Base-by-base conservation (phyloP, 2,329 filamentous ascomycete genomes). In the Colletotrichum spinosum region DNA sequence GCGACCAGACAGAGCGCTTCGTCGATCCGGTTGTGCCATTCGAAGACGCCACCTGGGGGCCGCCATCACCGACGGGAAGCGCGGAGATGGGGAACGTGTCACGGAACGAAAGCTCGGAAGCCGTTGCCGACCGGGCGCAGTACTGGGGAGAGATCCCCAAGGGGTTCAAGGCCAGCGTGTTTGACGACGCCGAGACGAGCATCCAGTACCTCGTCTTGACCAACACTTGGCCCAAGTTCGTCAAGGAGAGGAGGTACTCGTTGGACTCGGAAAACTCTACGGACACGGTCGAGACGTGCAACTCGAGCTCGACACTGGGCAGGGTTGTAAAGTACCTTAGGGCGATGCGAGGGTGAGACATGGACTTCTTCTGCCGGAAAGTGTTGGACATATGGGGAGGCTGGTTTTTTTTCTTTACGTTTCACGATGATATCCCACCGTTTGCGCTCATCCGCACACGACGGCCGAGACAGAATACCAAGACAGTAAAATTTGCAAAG, bases 181-280 rank as follows among this genome's bases (percentile, higher is more conserved):
- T 88, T 62, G 84, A 88, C 68, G 77, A 75, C n/a, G 84, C 86
- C 0, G 81, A 86, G 70, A 73, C 76, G 33, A 83, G 81, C 65
- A 83, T 88, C 74, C 87, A 86, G 72, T 86, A 88, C 60, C 79
- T 88, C 6, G 74, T 74, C 6, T 67, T 74, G 39, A 74, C 72
- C 17, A 74, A 74, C 60, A 74, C 72, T 0, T 74, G 72, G 72
- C 72, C 72, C 39, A 74, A 73, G 62, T 74, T 74, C 46, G 69
- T 74, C 53, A 68, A 61, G 65, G 60, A 60, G 48, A 65, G 67
- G 56, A 59, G 67, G 39, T 65, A 39, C 2, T 68, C 67, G 17
- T 37, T 65, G 8, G 60, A 60, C 46, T 69, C 67, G 11, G 55
- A 61, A 33, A 65, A 68, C 8, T 67, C 64, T 2, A 50, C 41